A percentile compares a stretch with the other conserved stretches of the same genome.
Conservation (phyloP, 176 grass and related monocot genomes). For the Cenchrus americanus region DNA sequence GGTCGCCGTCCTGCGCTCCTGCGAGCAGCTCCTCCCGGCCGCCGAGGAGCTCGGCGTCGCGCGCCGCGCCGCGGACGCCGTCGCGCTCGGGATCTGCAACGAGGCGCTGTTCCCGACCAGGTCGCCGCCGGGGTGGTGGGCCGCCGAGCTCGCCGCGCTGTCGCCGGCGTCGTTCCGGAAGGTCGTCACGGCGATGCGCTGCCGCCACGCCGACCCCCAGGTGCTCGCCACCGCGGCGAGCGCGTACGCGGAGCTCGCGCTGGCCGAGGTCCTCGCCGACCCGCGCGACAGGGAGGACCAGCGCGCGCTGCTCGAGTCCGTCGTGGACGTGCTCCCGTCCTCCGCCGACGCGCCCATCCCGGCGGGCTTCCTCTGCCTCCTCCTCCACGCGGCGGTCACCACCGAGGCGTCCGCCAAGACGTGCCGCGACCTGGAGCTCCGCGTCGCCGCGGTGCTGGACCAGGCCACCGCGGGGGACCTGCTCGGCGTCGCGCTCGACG, state of each 20-base stretch:
- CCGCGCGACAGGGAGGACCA: neutral
- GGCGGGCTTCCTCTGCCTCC: conserved; percentile 55
- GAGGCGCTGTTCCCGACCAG: conserved; percentile 63
- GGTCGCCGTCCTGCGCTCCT: conserved; percentile 72
- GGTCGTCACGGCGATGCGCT: conserved; percentile 58
- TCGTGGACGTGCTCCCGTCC: conserved; percentile 57
- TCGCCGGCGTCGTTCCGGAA: conserved; percentile 57
- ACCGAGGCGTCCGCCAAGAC: conserved; percentile 37
- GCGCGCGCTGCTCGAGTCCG: conserved; percentile 42
- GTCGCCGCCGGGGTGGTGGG: conserved; percentile 66
- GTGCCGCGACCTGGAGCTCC: conserved; percentile 65
- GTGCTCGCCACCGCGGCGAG: conserved; percentile 46
- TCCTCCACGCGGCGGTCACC: conserved; percentile 57
- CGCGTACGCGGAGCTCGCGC: conserved; percentile 52
- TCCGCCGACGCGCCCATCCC: conserved; percentile 48
- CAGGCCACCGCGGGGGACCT: conserved; percentile 53
- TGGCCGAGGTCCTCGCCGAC: conserved; percentile 36
- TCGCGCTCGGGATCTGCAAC: conserved; percentile 61
- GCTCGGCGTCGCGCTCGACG: conserved; percentile 52
- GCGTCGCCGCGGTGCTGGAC: conserved; percentile 58
- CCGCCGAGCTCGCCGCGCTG: conserved; percentile 50
- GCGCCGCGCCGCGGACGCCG: conserved; percentile 49
- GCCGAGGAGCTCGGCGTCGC: conserved; percentile 60
- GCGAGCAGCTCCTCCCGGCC: conserved; percentile 49
- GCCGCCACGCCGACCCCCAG: conserved; percentile 41